Base-by-base conservation (phyloP, 805 yeast species). In the Yamadazyma scolyti region DNA sequence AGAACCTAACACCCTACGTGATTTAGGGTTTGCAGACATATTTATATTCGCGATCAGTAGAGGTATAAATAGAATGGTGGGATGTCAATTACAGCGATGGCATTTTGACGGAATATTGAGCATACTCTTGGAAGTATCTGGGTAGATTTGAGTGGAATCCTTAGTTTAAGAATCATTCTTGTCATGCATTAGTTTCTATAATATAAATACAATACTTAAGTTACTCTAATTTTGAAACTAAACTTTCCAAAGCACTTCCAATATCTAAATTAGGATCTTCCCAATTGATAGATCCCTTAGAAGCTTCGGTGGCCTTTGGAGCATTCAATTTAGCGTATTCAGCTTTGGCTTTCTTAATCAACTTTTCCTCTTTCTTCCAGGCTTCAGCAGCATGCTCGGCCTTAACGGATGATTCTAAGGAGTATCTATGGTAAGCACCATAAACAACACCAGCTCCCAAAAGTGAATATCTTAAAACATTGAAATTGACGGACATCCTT, bases 401-500 rank as follows among this genome's bases (percentile, higher is more conserved):
- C 27, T 59, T 65, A 39, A 82, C 88, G 34, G 71, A 70, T 15
- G 75, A 50, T 50, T 79, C 78, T 50, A 87, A 72, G 32, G 71
- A 61, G 54, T 75, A 67, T 63, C 94, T 84, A 72, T 87, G 95
- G 60, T 73, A 73, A 44, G 87, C 84, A 49, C 98, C 98, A 66
- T 85, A 86, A 40, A 77, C 72, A 37, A 89, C 69, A 61, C 98
- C 98, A 47, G 86, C 77, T 33, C 84, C 90, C 47, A 90, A 75
- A 33, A 94, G 82, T 47, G 95, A 71, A 80, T 93, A 90, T 80
- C 97, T 86, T 56, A 89, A 76, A 54, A 89, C 88, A 82, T 83
- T 65, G 50, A 65, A 60, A 27, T 46, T 53, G 31, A 34, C 36
- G 5, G 45, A 41, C 45, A 41, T 41, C 13, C 7, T 19, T 19